phyloP scores from a whole-genome alignment of 106 monocot species.

The Cymbidium sinense region DNA sequence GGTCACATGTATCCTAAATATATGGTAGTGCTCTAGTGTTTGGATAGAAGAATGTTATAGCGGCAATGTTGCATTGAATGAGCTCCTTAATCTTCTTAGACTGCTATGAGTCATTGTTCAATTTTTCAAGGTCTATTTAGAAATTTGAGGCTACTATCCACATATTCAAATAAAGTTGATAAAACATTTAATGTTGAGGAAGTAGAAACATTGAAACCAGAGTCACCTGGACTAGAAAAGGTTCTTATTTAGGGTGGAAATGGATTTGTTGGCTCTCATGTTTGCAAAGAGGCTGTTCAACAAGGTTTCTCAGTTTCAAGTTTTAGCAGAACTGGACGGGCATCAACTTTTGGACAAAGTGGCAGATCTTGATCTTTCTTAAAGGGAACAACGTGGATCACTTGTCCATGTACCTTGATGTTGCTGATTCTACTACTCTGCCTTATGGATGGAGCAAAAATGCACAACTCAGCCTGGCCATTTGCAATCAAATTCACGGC shows the following conservation, averaged over 20 bases:
- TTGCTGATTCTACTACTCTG: too few species aligned
- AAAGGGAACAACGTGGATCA: too few species aligned
- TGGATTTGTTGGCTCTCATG: constrained; percentile 96
- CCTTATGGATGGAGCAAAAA: too few species aligned
- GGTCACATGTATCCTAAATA: background rate
- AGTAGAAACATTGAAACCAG: constrained; percentile 66
- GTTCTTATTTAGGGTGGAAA: constrained; percentile 91
- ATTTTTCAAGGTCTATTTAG: background rate
- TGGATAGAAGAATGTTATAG: background rate
- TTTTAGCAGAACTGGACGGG: too few species aligned
- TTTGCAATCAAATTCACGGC: too few species aligned
- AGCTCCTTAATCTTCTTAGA: background rate
- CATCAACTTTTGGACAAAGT: too few species aligned
- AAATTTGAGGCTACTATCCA: constrained; percentile 53
- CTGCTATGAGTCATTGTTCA: background rate
- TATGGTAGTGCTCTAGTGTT: background rate
- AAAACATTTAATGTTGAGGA: constrained; percentile 81
- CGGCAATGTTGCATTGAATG: background rate
- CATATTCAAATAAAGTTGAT: constrained; percentile 50
- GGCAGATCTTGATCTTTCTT: too few species aligned
- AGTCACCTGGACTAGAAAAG: constrained; percentile 65
- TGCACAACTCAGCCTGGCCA: too few species aligned
- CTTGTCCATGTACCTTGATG: too few species aligned
- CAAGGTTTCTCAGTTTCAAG: constrained; percentile 73
- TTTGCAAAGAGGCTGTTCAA: constrained; percentile 86